These are phyloP conservation scores for Nitzschia sp. DNA, from an alignment of 108 stramenopile species.

Conservation along the genomic window DNA sequence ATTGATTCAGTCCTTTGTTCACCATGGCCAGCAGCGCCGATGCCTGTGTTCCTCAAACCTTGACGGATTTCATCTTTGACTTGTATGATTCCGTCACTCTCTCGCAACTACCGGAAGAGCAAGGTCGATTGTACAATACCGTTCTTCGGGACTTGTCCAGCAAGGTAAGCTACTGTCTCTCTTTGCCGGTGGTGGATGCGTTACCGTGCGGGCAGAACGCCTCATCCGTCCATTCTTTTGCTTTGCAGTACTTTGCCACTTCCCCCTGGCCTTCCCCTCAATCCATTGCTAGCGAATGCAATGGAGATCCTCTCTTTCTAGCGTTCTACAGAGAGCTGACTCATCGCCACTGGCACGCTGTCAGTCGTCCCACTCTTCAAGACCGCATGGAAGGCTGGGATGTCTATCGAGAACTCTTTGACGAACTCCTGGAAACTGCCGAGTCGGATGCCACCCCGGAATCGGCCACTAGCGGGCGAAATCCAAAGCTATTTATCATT, in stretches of 20 bases:
- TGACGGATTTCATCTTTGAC: conserved; percentile 94
- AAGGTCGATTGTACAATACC: conserved; percentile 55
- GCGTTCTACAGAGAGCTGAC: conserved; percentile 86
- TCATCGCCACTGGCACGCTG: conserved; percentile 83
- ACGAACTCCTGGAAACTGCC: conserved; percentile 70
- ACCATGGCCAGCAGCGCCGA: conserved; percentile 45
- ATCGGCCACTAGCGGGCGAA: conserved; percentile 14
- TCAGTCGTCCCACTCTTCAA: conserved; percentile 71
- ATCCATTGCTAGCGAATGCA: conserved; percentile 82
- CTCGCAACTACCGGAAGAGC: conserved; percentile 78
- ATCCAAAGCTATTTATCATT: conserved; percentile 71
- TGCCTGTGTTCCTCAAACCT: conserved; percentile 61
- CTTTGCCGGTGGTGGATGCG: too few relatives aligned
- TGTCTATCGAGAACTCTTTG: conserved; percentile 86
- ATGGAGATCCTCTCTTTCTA: conserved; percentile 83
- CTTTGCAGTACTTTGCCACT: conserved; percentile 74
- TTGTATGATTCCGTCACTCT: conserved; percentile 84
- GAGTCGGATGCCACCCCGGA: conserved; percentile 40
- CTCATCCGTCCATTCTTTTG: conserved; percentile 9
- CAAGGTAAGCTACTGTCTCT: conserved; percentile 60
- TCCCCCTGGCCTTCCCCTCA: conserved; percentile 85
- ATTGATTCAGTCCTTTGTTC: too few relatives aligned
- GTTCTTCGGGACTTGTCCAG: conserved; percentile 65
- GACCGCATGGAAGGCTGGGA: conserved; percentile 92
- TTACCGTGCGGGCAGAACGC: too few relatives aligned